Base-by-base conservation (phyloP, 352 stramenopile genomes). In the Phytophthora ramorum region DNA sequence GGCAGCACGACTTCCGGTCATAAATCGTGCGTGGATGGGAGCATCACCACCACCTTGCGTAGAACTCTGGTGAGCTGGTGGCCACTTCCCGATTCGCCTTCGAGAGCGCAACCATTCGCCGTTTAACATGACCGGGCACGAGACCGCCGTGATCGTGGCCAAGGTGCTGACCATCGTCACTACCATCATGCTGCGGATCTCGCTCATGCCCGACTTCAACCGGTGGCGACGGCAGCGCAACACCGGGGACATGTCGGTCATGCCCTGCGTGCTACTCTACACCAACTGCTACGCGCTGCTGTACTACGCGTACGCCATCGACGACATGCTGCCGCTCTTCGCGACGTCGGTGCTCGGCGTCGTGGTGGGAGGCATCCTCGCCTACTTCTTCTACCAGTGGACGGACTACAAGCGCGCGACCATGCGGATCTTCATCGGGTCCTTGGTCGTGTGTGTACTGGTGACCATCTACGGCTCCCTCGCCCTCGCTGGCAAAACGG, bases 321-420 rank as follows among this genome's bases (percentile, higher is more conserved):
- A 77, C 35, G 69, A 77, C 37, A 76, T 81, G 54, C 63, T 88
- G 16, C 79, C 79, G n/a, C 58, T 85, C 16, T 79, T 83, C 35
- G 63, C 58, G 12, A 83, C 75, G 8, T 80, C 73, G 30, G 60
- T 75, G 6, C 49, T 84, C 6, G 79, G 79, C 1, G 66, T 67
- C 7, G 49, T 77, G 3, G 63, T 79, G 8, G 78, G 67, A 14
- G 51, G 76, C 2, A 45, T 74, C n/a, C 68, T 80, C 50, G 61
- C 79, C 44, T 71, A 47, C 35, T 63, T 75, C 44, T 83, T 75
- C 53, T 83, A 83, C 41, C 58, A 51, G n/a, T 85, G 58, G 66
- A 73, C 66, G 7, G 63, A 58, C 47, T 52, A 69, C 53, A 67
- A 76, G 34, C 61, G 52, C 13, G 51, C 60, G 14, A 55, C 74